Evolutionary conservation across 441 rosid species (phyloP).

Genomic region (Adansonia grandidieri): DNA sequence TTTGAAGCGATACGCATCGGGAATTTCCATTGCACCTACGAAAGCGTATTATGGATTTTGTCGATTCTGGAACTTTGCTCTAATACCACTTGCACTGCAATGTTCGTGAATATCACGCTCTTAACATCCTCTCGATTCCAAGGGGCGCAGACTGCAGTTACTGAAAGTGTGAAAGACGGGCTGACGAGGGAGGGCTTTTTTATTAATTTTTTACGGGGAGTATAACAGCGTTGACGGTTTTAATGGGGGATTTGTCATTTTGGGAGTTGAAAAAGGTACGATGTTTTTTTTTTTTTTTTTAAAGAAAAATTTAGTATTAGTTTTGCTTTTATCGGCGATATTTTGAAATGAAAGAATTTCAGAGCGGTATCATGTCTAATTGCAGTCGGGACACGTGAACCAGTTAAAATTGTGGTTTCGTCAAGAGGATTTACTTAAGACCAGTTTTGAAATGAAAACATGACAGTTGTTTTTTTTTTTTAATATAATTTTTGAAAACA

Average conservation of each 20-base stretch:
- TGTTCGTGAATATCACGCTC: constrained; percentile 18
- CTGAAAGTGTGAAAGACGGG: background rate
- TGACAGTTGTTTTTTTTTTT: background rate
- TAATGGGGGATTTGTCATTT: constrained; percentile 32
- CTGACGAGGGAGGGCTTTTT: background rate
- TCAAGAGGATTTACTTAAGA: background rate
- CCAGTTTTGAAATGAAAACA: background rate
- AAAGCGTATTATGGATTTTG: constrained; percentile 13
- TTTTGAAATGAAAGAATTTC: constrained; percentile 19
- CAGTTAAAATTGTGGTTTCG: background rate
- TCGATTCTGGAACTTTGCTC: background rate
- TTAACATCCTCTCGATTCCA: no score
- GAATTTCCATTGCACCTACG: background rate
- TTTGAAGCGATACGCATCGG: background rate
- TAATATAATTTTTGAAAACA: no score
- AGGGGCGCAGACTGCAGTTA: background rate
- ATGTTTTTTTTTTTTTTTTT: background rate
- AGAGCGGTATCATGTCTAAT: background rate
- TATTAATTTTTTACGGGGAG: background rate
- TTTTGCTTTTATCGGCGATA: constrained; percentile 22
- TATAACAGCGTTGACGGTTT: constrained; percentile 41
- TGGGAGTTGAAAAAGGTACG: constrained; percentile 26
- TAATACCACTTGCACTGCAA: background rate
- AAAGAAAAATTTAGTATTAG: no score
- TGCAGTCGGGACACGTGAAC: background rate